phyloP scores from a whole-genome alignment of 2,329 filamentous ascomycete genomes.

The Penicillium sp. region DNA sequence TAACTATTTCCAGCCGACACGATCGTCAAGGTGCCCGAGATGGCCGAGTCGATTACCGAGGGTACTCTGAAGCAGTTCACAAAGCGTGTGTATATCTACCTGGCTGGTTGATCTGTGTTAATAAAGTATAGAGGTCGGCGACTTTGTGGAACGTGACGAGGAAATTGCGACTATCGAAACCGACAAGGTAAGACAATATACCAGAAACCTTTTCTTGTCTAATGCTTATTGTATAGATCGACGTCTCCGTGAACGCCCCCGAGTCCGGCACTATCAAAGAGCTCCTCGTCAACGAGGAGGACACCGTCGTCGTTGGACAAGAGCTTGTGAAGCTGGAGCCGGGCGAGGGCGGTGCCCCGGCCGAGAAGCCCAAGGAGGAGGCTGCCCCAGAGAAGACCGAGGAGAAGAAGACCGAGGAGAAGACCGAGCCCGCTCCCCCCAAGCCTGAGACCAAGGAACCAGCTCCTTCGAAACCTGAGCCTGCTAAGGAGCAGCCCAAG shows the following conservation, averaged over 20 bases:
- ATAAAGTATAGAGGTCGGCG: conserved; percentile 64
- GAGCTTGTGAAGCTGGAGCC: conserved; percentile 81
- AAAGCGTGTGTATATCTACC: conserved; percentile 55
- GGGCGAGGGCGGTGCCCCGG: conserved; percentile 59
- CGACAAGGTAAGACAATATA: conserved; percentile 68
- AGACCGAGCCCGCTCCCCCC: conserved; percentile 29
- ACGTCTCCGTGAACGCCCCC: conserved; percentile 92
- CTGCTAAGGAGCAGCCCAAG: conserved; percentile 25
- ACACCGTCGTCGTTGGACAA: conserved; percentile 91
- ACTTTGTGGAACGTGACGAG: conserved; percentile 91
- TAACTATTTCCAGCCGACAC: conserved; percentile 59
- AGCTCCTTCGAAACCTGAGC: conserved; percentile 29
- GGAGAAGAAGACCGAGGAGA: conserved; percentile 24
- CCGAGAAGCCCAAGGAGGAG: conserved; percentile 58
- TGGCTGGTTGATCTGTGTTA: conserved; percentile 20
- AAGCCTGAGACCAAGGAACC: conserved; percentile 18
- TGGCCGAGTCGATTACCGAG: conserved; percentile 98
- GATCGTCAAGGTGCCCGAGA: conserved; percentile 88
- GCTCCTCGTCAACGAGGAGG: conserved; percentile 85
- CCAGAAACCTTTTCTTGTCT: no score
- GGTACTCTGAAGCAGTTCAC: conserved; percentile 94
- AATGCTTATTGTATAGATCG: no score
- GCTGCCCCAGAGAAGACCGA: conserved; percentile 43
- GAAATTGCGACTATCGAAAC: conserved; percentile 99
- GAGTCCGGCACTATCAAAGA: conserved; percentile 89